Conservation (phyloP, 116 monocot genomes). For the Zostera marina region DNA sequence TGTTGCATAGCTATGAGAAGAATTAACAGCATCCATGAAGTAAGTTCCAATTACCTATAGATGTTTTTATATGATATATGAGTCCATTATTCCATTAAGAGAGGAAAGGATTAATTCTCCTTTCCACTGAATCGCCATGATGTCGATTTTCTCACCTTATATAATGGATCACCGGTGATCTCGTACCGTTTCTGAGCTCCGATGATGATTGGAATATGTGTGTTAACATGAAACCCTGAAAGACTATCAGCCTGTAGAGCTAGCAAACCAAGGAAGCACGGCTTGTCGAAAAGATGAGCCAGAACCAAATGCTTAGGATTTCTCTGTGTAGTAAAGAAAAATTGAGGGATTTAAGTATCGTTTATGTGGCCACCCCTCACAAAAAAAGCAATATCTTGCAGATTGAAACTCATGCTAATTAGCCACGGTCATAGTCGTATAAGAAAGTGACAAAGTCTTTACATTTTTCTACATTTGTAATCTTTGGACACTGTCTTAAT, state of each 20-base stretch:
- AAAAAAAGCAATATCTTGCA: too few species aligned
- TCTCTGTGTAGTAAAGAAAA: conserved; percentile 30
- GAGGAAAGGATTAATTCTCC: too few species aligned
- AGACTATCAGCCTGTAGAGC: conserved; percentile 48
- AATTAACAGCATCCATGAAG: conserved; percentile 89
- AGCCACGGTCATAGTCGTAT: too few species aligned
- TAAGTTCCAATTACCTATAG: conserved; percentile 60
- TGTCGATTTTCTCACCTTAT: conserved; percentile 37
- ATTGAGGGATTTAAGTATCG: too few species aligned
- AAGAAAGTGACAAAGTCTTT: too few species aligned
- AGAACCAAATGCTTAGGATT: conserved; percentile 77
- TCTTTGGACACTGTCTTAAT: too few species aligned
- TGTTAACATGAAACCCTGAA: conserved; percentile 85
- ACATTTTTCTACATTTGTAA: too few species aligned
- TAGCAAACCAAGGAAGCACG: conserved; percentile 42
- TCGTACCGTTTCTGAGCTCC: conserved; percentile 94
- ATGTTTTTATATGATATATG: too few species aligned
- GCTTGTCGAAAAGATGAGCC: conserved; percentile 98
- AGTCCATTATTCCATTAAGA: too few species aligned
- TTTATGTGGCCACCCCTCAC: too few species aligned
- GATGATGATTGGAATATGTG: conserved; percentile 85
- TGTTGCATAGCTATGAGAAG: conserved; percentile 88
- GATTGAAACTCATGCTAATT: too few species aligned
- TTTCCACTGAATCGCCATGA: too few species aligned
- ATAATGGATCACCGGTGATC: conserved; percentile 73